Evolutionary conservation across 2,329 filamentous ascomycete species (phyloP).

Genomic region (Xylariaceae sp.): DNA sequence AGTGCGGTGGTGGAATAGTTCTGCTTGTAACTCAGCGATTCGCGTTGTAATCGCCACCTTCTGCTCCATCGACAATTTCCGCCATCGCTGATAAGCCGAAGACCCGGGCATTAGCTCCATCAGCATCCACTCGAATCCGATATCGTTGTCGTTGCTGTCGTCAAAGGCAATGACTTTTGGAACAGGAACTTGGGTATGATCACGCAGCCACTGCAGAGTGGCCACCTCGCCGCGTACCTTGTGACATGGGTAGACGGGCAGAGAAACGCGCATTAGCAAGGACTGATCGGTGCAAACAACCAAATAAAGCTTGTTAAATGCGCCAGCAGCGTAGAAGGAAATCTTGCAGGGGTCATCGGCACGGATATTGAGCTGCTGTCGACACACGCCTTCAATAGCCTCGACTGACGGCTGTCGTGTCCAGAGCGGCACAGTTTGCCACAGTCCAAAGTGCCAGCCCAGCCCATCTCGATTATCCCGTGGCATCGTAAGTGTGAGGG

Average conservation of each 20-base stretch:
- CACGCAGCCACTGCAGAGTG: constrained; percentile 7
- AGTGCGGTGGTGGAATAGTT: constrained; percentile 2
- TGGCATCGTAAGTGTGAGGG: too few species aligned
- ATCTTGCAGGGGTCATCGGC: constrained; percentile 1
- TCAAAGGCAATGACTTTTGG: constrained; percentile 16
- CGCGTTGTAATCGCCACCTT: constrained; percentile 2
- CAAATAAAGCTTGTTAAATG: constrained; percentile 18
- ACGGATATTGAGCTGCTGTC: not conserved
- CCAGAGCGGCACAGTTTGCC: constrained; percentile 3
- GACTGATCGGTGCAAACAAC: constrained; percentile 7
- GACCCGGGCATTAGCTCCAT: constrained; percentile 17
- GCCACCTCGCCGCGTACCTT: constrained; percentile 11
- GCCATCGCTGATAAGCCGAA: constrained; percentile 5
- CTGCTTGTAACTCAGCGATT: constrained; percentile 13
- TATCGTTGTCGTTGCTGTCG: constrained; percentile 12
- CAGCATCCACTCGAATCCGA: constrained; percentile 17
- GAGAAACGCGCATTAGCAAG: constrained; percentile 11
- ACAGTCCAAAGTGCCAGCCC: not conserved
- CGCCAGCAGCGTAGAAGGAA: constrained; percentile 4
- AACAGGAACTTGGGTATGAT: constrained; percentile 6
- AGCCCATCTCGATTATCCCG: constrained; percentile 9
- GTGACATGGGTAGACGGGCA: constrained; percentile 14
- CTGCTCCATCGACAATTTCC: constrained; percentile 9
- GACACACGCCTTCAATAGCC: constrained; percentile 10
- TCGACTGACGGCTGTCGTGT: constrained; percentile 10